Evolutionary conservation across 1,284 basidiomycete genomes (phyloP), one percentile per base, ranked within the genome.

Genomic region (Ganoderma multipileum): DNA sequence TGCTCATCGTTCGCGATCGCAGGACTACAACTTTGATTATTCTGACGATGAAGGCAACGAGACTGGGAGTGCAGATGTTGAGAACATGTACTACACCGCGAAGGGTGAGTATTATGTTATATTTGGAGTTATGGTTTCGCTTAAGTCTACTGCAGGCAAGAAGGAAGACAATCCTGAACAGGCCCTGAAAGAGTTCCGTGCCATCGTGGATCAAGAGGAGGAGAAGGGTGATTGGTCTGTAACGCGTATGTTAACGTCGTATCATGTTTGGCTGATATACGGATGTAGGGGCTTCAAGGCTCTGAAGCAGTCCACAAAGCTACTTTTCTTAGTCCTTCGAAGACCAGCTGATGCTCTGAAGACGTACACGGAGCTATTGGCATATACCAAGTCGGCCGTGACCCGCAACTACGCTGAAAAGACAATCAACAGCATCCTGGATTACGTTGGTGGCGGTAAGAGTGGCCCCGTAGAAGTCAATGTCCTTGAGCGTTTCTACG

Each of bases 1-100:
- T n/a, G 61, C 67, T 68, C 50, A 69, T 70, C 70, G 54, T 36
- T 64, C 36, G 28, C 68, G 28, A 65, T 71, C 36, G 23, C 76
- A 97, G 95, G 96, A 98, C 79, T 98, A 98, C 82, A 95, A 91
- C 76, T 99, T 99, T 80, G 96, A 98, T 81, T 99, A 98, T 79
- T 97, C 96, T 60, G 96, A 96, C 69, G 94, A 94, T 42, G 94
- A 93, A 44, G 95, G 87, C 26, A 88, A 91, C 64, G 92, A 91
- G 70, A 87, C 91, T 12, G 94, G 88, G 52, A 93, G 90, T 68
- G 94, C 92, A n/a, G 97, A 98, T 80, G 90, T 98, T 58, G 98
- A 99, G 85, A 99, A 99, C 78, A 91, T 96, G 87, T 99, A 99
- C 83, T 99, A 99, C 82, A 94, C 92, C 63, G 98, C 98, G 14